Conservation (phyloP, 2,329 filamentous ascomycete genomes). For the Tolypocladium ophioglossoides region DNA sequence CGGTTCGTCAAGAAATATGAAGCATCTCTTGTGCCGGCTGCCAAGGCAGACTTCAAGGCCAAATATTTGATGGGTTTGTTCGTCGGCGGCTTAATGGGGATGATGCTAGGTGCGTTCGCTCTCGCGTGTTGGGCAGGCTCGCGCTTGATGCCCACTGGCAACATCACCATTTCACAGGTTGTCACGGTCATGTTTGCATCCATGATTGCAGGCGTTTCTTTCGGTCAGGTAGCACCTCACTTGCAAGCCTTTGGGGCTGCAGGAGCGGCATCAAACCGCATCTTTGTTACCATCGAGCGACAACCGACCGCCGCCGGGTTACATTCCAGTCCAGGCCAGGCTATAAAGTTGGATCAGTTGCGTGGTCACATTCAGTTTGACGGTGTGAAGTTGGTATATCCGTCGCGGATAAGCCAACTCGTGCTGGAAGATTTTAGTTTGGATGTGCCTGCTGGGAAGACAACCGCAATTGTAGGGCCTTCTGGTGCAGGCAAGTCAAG, state of each 20-base stretch:
- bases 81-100: neutral
- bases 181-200: neutral
- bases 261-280: neutral
- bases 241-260: neutral
- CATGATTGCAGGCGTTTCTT: neutral
- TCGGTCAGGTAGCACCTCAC: neutral
- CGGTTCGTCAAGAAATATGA: neutral
- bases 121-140: neutral
- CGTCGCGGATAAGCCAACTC: slow-evolving; percentile 44
- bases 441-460: slow-evolving; percentile 44
- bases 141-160: neutral
- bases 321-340: neutral
- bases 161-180: neutral
- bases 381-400: slow-evolving; percentile 56
- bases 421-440: slow-evolving; percentile 46
- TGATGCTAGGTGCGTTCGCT: neutral
- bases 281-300: neutral
- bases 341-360: neutral
- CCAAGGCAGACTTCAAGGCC: neutral
- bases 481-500: slow-evolving; percentile 62
- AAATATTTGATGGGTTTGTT: neutral
- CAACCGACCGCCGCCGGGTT: neutral
- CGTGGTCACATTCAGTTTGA: slow-evolving; percentile 37
- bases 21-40: neutral
- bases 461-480: slow-evolving; percentile 60